Evolutionary conservation across 768 basidiomycete species (phyloP).

Genomic region (Boletus reticuloceps): DNA sequence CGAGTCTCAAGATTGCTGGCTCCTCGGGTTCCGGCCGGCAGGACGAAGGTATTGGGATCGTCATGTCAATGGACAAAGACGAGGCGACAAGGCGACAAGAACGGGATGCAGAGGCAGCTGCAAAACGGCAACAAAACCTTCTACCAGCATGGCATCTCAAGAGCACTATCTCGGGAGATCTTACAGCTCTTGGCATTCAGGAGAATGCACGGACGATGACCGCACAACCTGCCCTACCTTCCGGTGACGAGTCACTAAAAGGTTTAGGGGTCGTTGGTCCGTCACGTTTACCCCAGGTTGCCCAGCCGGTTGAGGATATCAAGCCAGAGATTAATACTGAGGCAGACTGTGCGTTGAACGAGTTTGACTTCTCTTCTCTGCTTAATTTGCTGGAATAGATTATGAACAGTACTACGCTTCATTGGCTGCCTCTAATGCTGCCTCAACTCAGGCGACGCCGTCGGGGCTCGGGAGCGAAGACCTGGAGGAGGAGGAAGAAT

Average conservation of each 20-base stretch:
- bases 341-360: constrained; percentile 55
- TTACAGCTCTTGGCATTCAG: constrained; percentile 82
- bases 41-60: constrained; percentile 65
- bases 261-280: constrained; percentile 60
- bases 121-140: constrained; percentile 86
- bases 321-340: constrained; percentile 55
- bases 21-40: constrained; percentile 54
- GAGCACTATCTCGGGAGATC: constrained; percentile 91
- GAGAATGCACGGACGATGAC: constrained; percentile 58
- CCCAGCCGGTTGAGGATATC: constrained; percentile 31
- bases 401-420: constrained; percentile 84
- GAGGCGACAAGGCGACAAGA: constrained; percentile 73
- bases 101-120: constrained; percentile 76
- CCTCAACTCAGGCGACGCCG: constrained; percentile 62
- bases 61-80: constrained; percentile 89
- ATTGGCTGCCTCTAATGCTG: constrained; percentile 59
- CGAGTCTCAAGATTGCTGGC: constrained; percentile 73
- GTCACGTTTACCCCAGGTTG: constrained; percentile 28
- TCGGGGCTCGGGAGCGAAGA: constrained; percentile 54
- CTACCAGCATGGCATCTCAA: constrained; percentile 94
- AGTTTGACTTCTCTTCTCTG: neutral
- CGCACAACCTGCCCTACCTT: constrained; percentile 34
- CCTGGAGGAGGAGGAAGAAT: constrained; percentile 69
- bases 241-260: constrained; percentile 71
- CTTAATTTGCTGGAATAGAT: constrained; percentile 39